Conservation (phyloP, 345 rosid species). For the Pistacia atlantica region DNA sequence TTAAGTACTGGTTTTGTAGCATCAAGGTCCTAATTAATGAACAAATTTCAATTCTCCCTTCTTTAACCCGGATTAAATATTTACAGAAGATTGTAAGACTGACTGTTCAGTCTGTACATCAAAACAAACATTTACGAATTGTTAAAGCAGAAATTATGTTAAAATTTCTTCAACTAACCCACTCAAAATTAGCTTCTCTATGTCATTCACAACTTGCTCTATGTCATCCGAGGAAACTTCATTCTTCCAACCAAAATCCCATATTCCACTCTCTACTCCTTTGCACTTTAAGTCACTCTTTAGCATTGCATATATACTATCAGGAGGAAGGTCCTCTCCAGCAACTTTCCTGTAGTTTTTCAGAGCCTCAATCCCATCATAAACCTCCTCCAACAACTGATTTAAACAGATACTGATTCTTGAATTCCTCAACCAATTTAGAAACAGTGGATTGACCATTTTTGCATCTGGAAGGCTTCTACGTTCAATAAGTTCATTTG, state of each 20-base stretch:
- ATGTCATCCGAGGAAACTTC: conserved; percentile 55
- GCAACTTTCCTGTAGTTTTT: conserved; percentile 39
- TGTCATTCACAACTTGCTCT: conserved; percentile 51
- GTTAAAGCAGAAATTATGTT: conserved; percentile 15
- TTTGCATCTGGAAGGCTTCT: conserved; percentile 48
- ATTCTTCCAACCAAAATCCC: conserved; percentile 83
- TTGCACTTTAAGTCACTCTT: conserved; percentile 56
- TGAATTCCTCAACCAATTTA: conserved; percentile 14
- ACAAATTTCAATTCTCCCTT: neutral
- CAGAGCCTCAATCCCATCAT: conserved; percentile 47
- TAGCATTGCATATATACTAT: conserved; percentile 42
- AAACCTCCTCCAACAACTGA: conserved; percentile 58
- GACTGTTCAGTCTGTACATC: conserved; percentile 4
- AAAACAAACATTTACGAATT: neutral
- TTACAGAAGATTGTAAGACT: conserved; percentile 14
- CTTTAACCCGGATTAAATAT: conserved; percentile 13
- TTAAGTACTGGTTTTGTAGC: neutral
- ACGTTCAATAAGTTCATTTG: conserved; percentile 58
- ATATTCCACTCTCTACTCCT: conserved; percentile 53
- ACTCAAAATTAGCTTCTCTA: conserved; percentile 56
- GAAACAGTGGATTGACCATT: conserved; percentile 27
- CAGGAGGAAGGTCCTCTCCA: conserved; percentile 29
- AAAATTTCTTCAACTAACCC: conserved; percentile 61
- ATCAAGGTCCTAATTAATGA: neutral
- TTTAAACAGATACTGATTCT: conserved; percentile 45